Base-by-base conservation (phyloP, 2,329 filamentous ascomycete genomes). In the Ceratocystis variospora region DNA sequence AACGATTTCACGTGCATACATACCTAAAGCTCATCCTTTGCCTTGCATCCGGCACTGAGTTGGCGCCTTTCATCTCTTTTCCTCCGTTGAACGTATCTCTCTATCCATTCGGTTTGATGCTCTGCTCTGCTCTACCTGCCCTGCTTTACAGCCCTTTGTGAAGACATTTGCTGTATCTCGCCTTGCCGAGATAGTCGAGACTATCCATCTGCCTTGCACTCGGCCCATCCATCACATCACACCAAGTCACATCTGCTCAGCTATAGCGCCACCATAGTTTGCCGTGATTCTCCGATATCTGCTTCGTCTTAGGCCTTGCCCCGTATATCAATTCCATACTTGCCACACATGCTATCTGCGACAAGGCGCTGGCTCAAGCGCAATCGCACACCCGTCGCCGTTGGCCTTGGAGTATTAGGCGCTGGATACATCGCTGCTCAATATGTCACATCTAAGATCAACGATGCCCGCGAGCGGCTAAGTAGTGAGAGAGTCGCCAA, bases 381-480 rank as follows among this genome's bases (percentile, higher is more conserved):
- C 77, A 96, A 99, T 79, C 86, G 90, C 75, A 94, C 88, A 73
- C 89, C 88, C 73, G 83, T 99, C 74, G 89, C 91, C 74, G 83
- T 99, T 73, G 91, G 92, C 70, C 85, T 89, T 68, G 91, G 92
- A 70, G 83, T 97, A 70, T 78, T 96, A 70, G 92, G 93, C 71
- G 90, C 88, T 64, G 91, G 91, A 70, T 99, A 99, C 77, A 79
- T 96, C 68, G 92, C 89, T 66, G 90, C 90, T 48, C 91, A 96
- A 76, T 99, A 96, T 86, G 85, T 96, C 71, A 76, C 96, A 73
- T 84, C 83, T 72, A 97, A 96, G 81, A 87, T 97, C 73, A 88
- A 88, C 70, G 92, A 97, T 76, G 91, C 93, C 71, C 86, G 92
- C 71, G 91, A 96, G 82, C 91, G 93, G 75, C 95, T 96, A 89